Evolutionary conservation across 495 filamentous ascomycete genomes (phyloP), one percentile per base, ranked within the genome.

Genomic region (Physcia stellaris): DNA sequence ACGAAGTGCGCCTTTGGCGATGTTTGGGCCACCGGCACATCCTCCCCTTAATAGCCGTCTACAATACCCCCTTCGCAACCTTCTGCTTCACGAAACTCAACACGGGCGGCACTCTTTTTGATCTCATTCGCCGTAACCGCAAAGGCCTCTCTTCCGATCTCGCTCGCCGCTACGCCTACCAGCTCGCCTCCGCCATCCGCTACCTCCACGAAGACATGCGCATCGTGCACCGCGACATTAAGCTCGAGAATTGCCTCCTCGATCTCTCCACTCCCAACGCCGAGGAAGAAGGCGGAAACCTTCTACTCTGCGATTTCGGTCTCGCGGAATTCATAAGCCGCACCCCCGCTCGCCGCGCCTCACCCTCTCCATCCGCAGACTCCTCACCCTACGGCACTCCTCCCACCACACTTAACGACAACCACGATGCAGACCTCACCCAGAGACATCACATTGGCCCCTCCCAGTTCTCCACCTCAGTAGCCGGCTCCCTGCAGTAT

Each of bases 201-300:
- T 85, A 85, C 54, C 56, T 85, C 1, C 80, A 85, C 45, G 70
- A 84, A 54, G 80, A 85, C 51, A 70, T 79, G 20, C 66, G 68
- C 1, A 67, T 85, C 27, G 73, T 82, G 6, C 80, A 85, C 49
- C 62, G 80, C 22, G 80, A 85, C 49, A 73, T 85, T 50, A 85
- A 85, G 56, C 67, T 84, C 5, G 80, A 85, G 52, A 85, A 85
- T 45, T 85, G 80, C 45, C 66, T 85, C 7, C 49, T 85, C 18
- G 78, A 84, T 45, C 58, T 63, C 45, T 57, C 61, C n/a, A 52
- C 43, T 11, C 67, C 72, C 0, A 51, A 64, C 30, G 58, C 64
- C 4, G 43, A 49, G 1, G 41, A 52, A 1, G 69, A 75, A 42
- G 70, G 66, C 12, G 77, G 75, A 2, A 71, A 70, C 19, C 52